phyloP scores from a whole-genome alignment of 2,329 filamentous ascomycete species.

The Pseudocercospora fijiensis region DNA sequence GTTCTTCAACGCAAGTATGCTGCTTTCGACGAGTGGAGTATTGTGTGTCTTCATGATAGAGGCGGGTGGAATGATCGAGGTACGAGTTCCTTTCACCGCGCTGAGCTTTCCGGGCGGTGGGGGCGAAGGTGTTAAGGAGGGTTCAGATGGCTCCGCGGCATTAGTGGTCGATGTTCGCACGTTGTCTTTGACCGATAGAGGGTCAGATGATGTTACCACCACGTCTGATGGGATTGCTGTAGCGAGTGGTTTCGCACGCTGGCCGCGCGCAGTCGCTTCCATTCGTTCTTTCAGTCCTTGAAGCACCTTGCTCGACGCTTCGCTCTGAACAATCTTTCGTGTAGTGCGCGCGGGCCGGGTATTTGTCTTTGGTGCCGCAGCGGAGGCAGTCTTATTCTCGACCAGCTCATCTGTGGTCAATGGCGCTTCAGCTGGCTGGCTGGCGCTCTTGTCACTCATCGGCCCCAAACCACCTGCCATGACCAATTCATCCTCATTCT shows the following conservation, averaged over 20 bases:
- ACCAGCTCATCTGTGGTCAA: constrained; percentile 31
- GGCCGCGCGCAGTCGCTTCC: constrained; percentile 32
- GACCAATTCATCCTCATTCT: constrained; percentile 29
- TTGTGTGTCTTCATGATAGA: constrained; percentile 47
- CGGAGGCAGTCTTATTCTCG: constrained; percentile 25
- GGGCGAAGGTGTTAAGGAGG: constrained; percentile 35
- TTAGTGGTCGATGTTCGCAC: constrained; percentile 1
- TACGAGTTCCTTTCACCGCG: constrained; percentile 31
- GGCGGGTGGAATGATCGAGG: constrained; percentile 37
- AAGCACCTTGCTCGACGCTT: constrained; percentile 33
- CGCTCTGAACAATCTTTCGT: constrained; percentile 31
- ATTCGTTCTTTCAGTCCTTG: constrained; percentile 39
- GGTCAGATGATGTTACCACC: constrained; percentile 17
- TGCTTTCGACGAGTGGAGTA: constrained; percentile 47
- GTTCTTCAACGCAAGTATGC: constrained; percentile 51
- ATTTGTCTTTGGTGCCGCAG: constrained; percentile 21
- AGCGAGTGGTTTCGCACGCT: constrained; percentile 21
- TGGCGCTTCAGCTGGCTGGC: constrained; percentile 18
- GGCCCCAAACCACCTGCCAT: constrained; percentile 34
- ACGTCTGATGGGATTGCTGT: constrained; percentile 4
- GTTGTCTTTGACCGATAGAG: constrained; percentile 6
- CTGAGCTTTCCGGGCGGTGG: constrained; percentile 36
- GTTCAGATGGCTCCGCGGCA: constrained; percentile 21
- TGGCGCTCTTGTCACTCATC: constrained; percentile 13
- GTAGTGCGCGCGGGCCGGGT: constrained; percentile 28